Evolutionary conservation across 2,329 filamentous ascomycete species (phyloP), one percentile per base, ranked within the genome.

Genomic region (Ophiostoma sp.): DNA sequence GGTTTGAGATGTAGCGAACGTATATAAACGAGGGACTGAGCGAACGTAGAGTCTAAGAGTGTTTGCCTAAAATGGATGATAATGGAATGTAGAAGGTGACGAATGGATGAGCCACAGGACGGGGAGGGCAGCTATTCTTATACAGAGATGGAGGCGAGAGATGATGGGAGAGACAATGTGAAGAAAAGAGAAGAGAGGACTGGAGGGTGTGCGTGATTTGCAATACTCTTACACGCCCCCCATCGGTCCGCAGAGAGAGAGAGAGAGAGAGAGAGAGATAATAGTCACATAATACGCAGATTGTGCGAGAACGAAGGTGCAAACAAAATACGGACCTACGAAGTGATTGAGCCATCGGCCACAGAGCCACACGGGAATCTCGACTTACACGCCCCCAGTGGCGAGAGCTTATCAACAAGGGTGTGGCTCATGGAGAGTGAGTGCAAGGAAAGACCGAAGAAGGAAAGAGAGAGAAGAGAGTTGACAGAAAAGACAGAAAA

Each of bases 1-100:
- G 59, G 39, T 28, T 39, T 39, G 19, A 11, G 57, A 17, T 70
- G 36, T 36, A 39, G 28, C n/a, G 45, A 69, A 15, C 68, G 50
- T 63, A 52, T 61, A 71, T 74, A 52, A 74, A 72, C 72, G 72
- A 74, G 48, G 42, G 72, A 72, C 72, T 71, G 72, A 73, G 50
- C 72, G 72, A 71, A n/a, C 71, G 69, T 74, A 39, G 25, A 66
- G 48, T 66, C 28, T 55, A 15, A 25, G 11, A 59, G 19, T 33
- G 45, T 69, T 50, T 63, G 57, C 42, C 33, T 63, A 45, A 28
- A 59, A 28, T 61, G 17, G 55, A 64, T 36, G 52, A 33, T 48
- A 61, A 11, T 28, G 63, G 22, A 61, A 19, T 25, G 22, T 48
- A 15, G 52, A 9, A 52, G 72, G 52, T 50, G 33, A 66, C 45